Evolutionary conservation across 495 filamentous ascomycete species (phyloP).

Genomic region (Margaritispora aquatica): DNA sequence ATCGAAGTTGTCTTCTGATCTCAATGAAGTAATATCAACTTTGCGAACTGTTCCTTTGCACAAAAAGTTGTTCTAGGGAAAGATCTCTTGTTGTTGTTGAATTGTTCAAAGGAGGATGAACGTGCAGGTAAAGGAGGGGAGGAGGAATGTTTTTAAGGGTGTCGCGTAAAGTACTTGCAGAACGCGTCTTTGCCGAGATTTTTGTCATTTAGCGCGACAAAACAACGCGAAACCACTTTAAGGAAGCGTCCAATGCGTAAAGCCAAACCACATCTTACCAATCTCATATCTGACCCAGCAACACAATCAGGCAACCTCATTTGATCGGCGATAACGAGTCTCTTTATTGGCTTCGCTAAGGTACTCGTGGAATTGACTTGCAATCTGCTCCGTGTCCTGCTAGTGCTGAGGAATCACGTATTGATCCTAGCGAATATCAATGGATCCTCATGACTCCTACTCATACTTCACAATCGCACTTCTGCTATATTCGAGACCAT

Average conservation of each 20-base stretch:
- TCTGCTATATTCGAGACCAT: too few relatives aligned
- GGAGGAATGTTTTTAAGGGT: conserved; percentile 16
- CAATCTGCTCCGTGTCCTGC: too few relatives aligned
- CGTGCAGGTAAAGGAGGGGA: conserved; percentile 10
- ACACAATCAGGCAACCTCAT: too few relatives aligned
- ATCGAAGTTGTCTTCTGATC: conserved; percentile 1
- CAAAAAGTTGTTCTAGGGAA: conserved; percentile 2
- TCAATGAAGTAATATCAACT: neutral
- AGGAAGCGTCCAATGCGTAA: conserved; percentile 2
- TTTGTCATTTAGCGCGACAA: conserved; percentile 11
- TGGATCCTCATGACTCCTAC: too few relatives aligned
- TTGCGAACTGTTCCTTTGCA: conserved; percentile 11
- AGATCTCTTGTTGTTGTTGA: conserved; percentile 13
- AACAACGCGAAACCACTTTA: conserved; percentile 25
- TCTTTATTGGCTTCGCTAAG: too few relatives aligned
- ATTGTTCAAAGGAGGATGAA: neutral
- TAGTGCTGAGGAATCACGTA: too few relatives aligned
- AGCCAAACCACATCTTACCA: neutral
- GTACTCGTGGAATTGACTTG: too few relatives aligned
- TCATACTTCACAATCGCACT: too few relatives aligned
- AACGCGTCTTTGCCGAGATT: neutral
- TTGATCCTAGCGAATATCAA: too few relatives aligned
- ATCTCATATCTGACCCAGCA: neutral
- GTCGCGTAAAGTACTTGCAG: neutral
- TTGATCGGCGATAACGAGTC: too few relatives aligned